Base-by-base conservation (phyloP, 768 basidiomycete species). In the Strobilomyces confusus region DNA sequence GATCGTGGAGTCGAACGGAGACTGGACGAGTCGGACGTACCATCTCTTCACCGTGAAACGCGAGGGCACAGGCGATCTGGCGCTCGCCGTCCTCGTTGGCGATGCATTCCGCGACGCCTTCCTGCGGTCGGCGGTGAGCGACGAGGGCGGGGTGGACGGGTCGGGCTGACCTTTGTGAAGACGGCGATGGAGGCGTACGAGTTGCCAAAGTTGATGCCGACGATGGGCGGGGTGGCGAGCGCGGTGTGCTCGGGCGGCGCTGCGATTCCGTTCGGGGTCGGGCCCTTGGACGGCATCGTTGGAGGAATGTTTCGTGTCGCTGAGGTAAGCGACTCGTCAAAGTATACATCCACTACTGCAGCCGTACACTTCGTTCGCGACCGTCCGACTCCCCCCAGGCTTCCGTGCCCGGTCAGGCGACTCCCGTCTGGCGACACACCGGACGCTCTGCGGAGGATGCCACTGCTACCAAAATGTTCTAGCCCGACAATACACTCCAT, bases 61-160 rank as follows among this genome's bases (percentile, higher is more conserved):
- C 83, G 50, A 98, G 77, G 25, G 93, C 93, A 67, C 91, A 92
- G 0, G 93, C 93, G 63, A 99, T 98, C 74, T 99, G 95, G 30
- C 97, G 87, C 67, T 98, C 95, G 29, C 97, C 95, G 68, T 98
- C 95, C 68, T 98, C 95, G 68, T 98, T 98, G 6, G 95, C 97
- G 56, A 98, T 98, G 68, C 92, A 95, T 65, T 94, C 91, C 40
- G 95, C 87, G 29, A 89, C 76, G 13, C 91, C 91, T 72, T 97
- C 93, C 92, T 95, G 57, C 30, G 32, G 29, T 51, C 47, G 23
- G 23, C 8, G 37, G 9, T 9, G n/a, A 19, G n/a, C 17, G 17
- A 34, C 17, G 34, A 8, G 5, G 1, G 13, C 34, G 34, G n/a
- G n/a, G n/a, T 9, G 12, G 34, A 17, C 34, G 12, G 6, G 12